A percentile compares a stretch with the other conserved stretches of the same genome.
Evolutionary conservation across 352 stramenopile genomes (phyloP).

Genomic region (Phytophthora foliorum): DNA sequence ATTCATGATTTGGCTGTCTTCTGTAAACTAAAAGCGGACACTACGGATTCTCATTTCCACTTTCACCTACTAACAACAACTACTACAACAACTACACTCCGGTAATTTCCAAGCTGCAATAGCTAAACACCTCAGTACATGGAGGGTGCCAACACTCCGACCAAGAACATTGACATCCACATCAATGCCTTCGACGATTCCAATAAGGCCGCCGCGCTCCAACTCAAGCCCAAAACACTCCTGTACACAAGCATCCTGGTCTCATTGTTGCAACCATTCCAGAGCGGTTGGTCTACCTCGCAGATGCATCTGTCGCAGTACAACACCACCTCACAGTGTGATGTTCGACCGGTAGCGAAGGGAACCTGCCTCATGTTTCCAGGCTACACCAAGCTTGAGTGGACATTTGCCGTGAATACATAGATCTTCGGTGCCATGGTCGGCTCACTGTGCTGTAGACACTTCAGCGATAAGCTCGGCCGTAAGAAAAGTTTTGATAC

Average conservation of each 20-base stretch:
- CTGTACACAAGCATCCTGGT: constrained; percentile 49
- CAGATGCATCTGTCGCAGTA: no score
- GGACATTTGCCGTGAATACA: constrained; percentile 11
- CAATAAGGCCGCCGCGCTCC: constrained; percentile 16
- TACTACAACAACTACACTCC: no score
- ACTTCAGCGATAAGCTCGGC: constrained; percentile 34
- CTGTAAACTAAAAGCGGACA: no score
- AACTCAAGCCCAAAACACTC: constrained; percentile 30
- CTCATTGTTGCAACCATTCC: constrained; percentile 42
- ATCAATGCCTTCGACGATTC: constrained; percentile 12
- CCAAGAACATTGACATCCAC: constrained; percentile 6
- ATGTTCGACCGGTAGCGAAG: constrained; percentile 9
- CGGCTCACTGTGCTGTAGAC: constrained; percentile 20
- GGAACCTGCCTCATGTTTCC: constrained; percentile 24
- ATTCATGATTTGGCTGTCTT: no score
- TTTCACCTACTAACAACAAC: no score
- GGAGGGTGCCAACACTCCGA: constrained; percentile 10
- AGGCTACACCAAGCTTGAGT: constrained; percentile 13
- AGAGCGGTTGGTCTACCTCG: constrained; percentile 52
- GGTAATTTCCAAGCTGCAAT: no score
- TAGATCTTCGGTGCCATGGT: constrained; percentile 22
- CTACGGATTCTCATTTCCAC: no score
- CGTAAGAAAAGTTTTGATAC: constrained; percentile 25
- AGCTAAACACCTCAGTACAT: no score
- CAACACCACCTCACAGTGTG: constrained; percentile 26